These are phyloP conservation scores for Cicer cuneatum DNA, from an alignment of 306 rosid species.

Conservation along the genomic window DNA sequence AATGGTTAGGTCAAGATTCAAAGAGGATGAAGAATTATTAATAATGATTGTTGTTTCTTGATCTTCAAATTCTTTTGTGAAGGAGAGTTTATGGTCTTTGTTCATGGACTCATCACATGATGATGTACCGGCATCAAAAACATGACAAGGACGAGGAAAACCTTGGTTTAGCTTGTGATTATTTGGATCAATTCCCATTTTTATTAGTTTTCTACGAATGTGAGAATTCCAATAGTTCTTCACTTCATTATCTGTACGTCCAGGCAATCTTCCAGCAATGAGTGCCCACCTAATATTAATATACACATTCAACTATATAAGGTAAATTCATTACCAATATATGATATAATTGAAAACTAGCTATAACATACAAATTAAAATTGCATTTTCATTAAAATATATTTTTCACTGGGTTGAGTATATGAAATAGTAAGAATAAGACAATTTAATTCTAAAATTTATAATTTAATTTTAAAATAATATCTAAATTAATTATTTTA, in stretches of 20 bases:
- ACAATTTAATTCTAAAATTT: not conserved
- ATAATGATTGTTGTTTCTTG: constrained; percentile 21
- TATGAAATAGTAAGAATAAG: not conserved
- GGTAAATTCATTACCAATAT: not conserved
- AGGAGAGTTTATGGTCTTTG: constrained; percentile 12
- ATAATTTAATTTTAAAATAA: not conserved
- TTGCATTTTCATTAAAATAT: not conserved
- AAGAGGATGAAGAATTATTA: constrained; percentile 35
- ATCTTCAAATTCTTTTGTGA: constrained; percentile 36
- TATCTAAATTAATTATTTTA: not conserved
- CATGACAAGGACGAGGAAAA: constrained; percentile 10
- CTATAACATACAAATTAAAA: too few relatives aligned
- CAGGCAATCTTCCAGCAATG: constrained; percentile 72
- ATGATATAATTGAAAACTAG: not conserved
- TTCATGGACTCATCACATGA: constrained; percentile 45
- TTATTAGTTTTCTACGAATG: constrained; percentile 59
- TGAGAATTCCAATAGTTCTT: constrained; percentile 75
- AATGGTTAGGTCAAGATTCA: constrained; percentile 68
- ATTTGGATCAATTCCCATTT: constrained; percentile 65
- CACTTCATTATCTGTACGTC: constrained; percentile 69
- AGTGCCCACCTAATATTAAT: constrained; percentile 64
- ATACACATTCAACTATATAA: not conserved
- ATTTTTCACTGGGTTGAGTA: not conserved
- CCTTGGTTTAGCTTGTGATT: constrained; percentile 57
- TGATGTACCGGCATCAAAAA: not conserved